Conservation (phyloP, 75 land plant genomes). For the Sequoia sempervirens region DNA sequence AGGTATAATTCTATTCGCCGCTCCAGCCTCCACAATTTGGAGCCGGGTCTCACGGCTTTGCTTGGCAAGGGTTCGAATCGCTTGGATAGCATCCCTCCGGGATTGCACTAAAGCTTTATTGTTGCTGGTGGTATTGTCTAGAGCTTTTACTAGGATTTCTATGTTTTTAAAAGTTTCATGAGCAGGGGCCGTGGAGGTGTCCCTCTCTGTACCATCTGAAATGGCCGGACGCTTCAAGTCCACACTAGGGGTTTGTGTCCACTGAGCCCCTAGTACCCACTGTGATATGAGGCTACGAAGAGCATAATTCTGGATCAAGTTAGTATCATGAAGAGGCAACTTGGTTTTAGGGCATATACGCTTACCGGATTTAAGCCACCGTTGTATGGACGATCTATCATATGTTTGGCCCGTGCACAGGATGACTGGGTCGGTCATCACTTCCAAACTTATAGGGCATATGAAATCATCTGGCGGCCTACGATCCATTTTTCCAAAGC, state of each 20-base stretch:
- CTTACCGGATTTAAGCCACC: conserved; percentile 85
- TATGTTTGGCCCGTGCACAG: conserved; percentile 90
- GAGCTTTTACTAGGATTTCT: conserved; percentile 7
- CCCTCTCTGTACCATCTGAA: neutral
- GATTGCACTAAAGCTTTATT: neutral
- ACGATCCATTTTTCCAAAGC: neutral
- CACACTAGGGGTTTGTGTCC: conserved; percentile 21
- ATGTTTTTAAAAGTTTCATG: neutral
- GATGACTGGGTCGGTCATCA: conserved; percentile 94
- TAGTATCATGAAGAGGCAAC: conserved; percentile 56
- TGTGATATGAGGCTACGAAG: conserved; percentile 66
- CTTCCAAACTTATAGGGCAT: conserved; percentile 86
- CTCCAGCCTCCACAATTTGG: conserved; percentile 51
- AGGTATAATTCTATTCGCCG: conserved; percentile 36
- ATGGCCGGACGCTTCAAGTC: conserved; percentile 22
- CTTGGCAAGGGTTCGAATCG: conserved; percentile 33
- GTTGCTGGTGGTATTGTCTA: neutral
- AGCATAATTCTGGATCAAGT: conserved; percentile 86
- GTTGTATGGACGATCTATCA: conserved; percentile 80
- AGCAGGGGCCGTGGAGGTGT: no score
- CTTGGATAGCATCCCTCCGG: conserved; percentile 18
- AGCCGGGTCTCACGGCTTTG: conserved; percentile 34
- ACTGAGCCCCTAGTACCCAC: conserved; percentile 10
- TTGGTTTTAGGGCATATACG: conserved; percentile 82
- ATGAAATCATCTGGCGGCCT: conserved; percentile 66